Percentiles rank a stretch among this genome's conserved stretches.
Conservation (phyloP, 1,139 yeast genomes). For the Sugiyamaella xylanicola region DNA sequence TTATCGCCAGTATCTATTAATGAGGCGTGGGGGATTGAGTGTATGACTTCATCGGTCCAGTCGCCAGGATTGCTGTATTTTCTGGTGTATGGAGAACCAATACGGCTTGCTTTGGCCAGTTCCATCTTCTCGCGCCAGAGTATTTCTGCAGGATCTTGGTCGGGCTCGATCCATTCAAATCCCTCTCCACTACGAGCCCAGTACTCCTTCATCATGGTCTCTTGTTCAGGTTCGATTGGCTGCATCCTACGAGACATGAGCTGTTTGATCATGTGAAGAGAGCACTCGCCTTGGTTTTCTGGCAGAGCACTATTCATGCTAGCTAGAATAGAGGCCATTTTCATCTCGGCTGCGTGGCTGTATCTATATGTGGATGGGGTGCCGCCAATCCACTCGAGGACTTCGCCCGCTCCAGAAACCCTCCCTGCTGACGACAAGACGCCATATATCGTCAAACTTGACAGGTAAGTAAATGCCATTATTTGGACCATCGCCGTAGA, state of each 20-base stretch:
- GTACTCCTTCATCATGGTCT: slow-evolving; percentile 72
- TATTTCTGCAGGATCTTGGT: slow-evolving; percentile 73
- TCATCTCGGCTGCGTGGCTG: slow-evolving; percentile 66
- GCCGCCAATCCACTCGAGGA: slow-evolving; percentile 64
- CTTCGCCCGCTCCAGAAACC: slow-evolving; percentile 61
- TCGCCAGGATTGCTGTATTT: slow-evolving; percentile 26
- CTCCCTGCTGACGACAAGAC: slow-evolving; percentile 59
- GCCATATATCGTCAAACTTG: slow-evolving; percentile 57
- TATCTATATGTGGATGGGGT: slow-evolving; percentile 68
- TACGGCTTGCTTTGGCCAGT: slow-evolving; percentile 27
- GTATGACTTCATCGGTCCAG: slow-evolving; percentile 35
- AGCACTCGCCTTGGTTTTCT: slow-evolving; percentile 45
- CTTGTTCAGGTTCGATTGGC: slow-evolving; percentile 75
- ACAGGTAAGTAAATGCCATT: slow-evolving; percentile 63
- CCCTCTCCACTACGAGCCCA: slow-evolving; percentile 82
- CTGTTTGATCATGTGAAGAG: slow-evolving; percentile 39
- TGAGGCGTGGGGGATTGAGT: slow-evolving; percentile 39
- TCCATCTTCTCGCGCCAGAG: slow-evolving; percentile 52
- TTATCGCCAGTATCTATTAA: slow-evolving; percentile 31
- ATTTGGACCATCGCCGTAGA: slow-evolving; percentile 50
- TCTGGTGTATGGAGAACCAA: slow-evolving; percentile 33
- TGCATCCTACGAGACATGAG: slow-evolving; percentile 35
- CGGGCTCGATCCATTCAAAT: slow-evolving; percentile 80
- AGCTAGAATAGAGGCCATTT: slow-evolving; percentile 64
- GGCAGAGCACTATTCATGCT: slow-evolving; percentile 57